Conservation (phyloP, 2,329 filamentous ascomycete species). For the Thermomyces lanuginosus region DNA sequence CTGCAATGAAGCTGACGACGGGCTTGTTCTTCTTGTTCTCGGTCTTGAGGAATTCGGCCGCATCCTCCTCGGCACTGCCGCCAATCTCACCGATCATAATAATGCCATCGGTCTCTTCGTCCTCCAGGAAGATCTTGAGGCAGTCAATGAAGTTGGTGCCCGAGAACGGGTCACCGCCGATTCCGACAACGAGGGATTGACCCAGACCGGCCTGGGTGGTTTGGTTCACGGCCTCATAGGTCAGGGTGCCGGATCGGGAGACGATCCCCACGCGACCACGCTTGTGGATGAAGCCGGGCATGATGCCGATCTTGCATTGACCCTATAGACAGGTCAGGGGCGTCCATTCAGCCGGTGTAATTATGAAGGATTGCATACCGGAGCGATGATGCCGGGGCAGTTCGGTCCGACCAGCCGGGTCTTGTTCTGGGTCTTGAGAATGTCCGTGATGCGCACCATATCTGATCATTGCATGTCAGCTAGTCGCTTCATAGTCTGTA, state of each 20-base stretch:
- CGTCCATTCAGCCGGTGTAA: too few relatives aligned
- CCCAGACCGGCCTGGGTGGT: slow-evolving; percentile 93
- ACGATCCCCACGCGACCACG: slow-evolving; percentile 97
- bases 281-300: slow-evolving; percentile 99
- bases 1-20: slow-evolving; percentile 93
- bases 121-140: slow-evolving; percentile 88
- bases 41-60: slow-evolving; percentile 83
- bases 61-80: slow-evolving; percentile 92
- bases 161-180: slow-evolving; percentile 95
- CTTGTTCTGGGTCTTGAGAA: slow-evolving; percentile 94
- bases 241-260: slow-evolving; percentile 92
- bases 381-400: slow-evolving; percentile 92
- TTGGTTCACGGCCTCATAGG: slow-evolving; percentile 99
- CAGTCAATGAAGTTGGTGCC: slow-evolving; percentile 99
- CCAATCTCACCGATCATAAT: slow-evolving; percentile 99
- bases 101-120: slow-evolving; percentile 93
- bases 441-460: slow-evolving; percentile 97
- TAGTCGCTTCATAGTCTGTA: slow-evolving; percentile 1
- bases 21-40: slow-evolving; percentile 92
- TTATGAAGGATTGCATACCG: slow-evolving; percentile 30
- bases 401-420: slow-evolving; percentile 93
- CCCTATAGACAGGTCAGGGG: slow-evolving; percentile 34
- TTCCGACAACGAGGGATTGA: slow-evolving; percentile 94
- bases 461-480: slow-evolving; percentile 36
- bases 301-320: slow-evolving; percentile 99